A percentile compares a stretch with the other conserved stretches of the same genome.
phyloP scores from a whole-genome alignment of 2,329 filamentous ascomycete species.

The Aspergillus persii region DNA sequence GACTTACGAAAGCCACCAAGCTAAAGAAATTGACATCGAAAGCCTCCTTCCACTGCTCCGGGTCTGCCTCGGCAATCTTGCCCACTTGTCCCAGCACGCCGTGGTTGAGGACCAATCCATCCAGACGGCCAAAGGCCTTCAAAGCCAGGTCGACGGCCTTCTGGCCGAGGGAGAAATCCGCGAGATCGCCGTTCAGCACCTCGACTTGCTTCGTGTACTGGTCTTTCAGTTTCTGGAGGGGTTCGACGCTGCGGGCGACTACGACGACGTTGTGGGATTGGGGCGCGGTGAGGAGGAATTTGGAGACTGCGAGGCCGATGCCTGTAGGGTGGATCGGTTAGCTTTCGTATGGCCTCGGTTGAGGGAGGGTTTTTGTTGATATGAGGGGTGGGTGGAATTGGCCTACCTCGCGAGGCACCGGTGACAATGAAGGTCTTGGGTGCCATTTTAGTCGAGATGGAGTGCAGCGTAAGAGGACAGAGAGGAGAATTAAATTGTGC shows the following conservation, averaged over 20 bases:
- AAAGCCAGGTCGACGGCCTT: constrained; percentile 66
- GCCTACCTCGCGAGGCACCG: constrained; percentile 5
- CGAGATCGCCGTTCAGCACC: constrained; percentile 57
- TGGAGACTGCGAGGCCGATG: constrained; percentile 60
- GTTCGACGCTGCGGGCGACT: constrained; percentile 54
- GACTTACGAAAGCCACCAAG: constrained; percentile 68
- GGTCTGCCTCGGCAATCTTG: constrained; percentile 63
- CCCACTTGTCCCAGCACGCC: constrained; percentile 74
- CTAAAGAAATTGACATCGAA: constrained; percentile 91
- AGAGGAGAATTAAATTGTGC: neutral
- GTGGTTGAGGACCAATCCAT: constrained; percentile 86
- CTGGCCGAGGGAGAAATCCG: constrained; percentile 53
- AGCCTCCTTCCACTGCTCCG: constrained; percentile 69
- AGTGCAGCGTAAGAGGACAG: neutral
- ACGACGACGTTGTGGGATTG: constrained; percentile 57
- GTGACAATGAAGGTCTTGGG: neutral
- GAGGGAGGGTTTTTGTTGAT: neutral
- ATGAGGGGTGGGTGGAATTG: neutral
- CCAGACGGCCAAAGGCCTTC: constrained; percentile 67
- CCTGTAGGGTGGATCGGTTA: constrained; percentile 36
- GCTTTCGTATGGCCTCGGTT: neutral
- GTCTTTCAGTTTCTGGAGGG: constrained; percentile 54
- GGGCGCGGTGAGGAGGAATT: constrained; percentile 55
- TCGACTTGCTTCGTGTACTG: constrained; percentile 56
- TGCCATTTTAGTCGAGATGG: neutral